These are phyloP conservation scores for Amorphotheca resinae DNA, from an alignment of 495 filamentous ascomycete genomes.

Conservation along the genomic window DNA sequence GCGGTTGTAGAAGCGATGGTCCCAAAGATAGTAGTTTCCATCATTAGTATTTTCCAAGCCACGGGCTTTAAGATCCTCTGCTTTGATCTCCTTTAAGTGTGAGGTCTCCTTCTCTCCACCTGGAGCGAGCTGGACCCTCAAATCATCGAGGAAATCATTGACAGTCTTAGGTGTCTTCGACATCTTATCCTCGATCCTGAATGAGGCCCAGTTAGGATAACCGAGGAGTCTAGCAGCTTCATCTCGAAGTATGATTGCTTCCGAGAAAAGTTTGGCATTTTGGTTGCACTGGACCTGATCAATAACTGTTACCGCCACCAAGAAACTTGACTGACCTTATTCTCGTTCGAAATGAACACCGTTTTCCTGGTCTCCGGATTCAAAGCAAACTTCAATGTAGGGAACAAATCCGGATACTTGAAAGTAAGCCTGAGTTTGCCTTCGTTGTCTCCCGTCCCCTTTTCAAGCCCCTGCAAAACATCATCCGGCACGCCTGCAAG, in stretches of 20 bases:
- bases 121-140: conserved; percentile 58
- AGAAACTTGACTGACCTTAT: conserved; percentile 30
- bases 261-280: conserved; percentile 76
- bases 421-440: conserved; percentile 46
- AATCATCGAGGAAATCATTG: conserved; percentile 68
- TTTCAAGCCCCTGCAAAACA: conserved; percentile 46
- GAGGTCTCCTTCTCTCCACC: conserved; percentile 70
- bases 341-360: conserved; percentile 46
- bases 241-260: conserved; percentile 78
- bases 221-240: conserved; percentile 85
- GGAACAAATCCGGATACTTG: conserved; percentile 53
- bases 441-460: conserved; percentile 56
- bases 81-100: conserved; percentile 65
- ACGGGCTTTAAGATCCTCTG: conserved; percentile 50
- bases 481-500: conserved; percentile 47
- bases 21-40: conserved; percentile 51
- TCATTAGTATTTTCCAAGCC: conserved; percentile 50
- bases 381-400: conserved; percentile 44
- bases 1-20: conserved; percentile 69
- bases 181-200: conserved; percentile 95
- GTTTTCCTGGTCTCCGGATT: conserved; percentile 40
- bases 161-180: conserved; percentile 84
- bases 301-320: too few relatives aligned
- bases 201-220: conserved; percentile 85
- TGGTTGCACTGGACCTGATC: conserved; percentile 47